Evolutionary conservation across 345 rosid species (phyloP).

Genomic region (Citrus hindsii): DNA sequence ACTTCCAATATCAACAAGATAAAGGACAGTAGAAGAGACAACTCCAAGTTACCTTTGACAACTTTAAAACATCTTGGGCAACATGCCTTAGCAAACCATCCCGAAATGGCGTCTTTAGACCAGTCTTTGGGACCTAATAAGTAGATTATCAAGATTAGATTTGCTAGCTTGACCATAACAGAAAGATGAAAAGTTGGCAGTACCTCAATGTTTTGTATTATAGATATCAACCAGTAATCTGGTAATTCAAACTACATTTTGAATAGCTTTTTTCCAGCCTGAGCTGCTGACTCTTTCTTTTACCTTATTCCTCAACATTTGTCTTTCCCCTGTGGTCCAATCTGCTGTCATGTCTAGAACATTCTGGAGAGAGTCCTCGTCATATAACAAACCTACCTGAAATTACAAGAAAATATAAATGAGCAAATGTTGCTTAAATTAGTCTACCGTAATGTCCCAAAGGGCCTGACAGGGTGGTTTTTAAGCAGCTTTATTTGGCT

Average conservation of each 20-base stretch:
- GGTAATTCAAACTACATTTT: background rate
- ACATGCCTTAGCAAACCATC: slow-evolving; percentile 75
- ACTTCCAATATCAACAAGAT: background rate
- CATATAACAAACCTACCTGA: slow-evolving; percentile 92
- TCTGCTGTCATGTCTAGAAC: slow-evolving; percentile 79
- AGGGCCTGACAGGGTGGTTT: no score
- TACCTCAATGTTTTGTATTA: background rate
- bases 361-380: slow-evolving; percentile 75
- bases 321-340: slow-evolving; percentile 91
- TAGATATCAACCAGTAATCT: background rate
- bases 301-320: slow-evolving; percentile 87
- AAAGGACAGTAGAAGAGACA: background rate
- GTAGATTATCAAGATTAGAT: slow-evolving; percentile 19
- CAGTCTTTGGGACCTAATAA: slow-evolving; percentile 77
- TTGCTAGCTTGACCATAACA: slow-evolving; percentile 1
- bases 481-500: no score
- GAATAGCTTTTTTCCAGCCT: background rate
- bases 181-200: background rate
- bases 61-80: slow-evolving; percentile 77
- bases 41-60: slow-evolving; percentile 62
- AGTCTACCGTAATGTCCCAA: background rate
- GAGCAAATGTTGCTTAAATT: slow-evolving; percentile 5
- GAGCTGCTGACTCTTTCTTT: background rate
- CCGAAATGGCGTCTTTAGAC: slow-evolving; percentile 85
- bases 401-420: slow-evolving; percentile 18